Evolutionary conservation across 352 stramenopile genomes (phyloP).

Genomic region (Phytophthora lateralis): DNA sequence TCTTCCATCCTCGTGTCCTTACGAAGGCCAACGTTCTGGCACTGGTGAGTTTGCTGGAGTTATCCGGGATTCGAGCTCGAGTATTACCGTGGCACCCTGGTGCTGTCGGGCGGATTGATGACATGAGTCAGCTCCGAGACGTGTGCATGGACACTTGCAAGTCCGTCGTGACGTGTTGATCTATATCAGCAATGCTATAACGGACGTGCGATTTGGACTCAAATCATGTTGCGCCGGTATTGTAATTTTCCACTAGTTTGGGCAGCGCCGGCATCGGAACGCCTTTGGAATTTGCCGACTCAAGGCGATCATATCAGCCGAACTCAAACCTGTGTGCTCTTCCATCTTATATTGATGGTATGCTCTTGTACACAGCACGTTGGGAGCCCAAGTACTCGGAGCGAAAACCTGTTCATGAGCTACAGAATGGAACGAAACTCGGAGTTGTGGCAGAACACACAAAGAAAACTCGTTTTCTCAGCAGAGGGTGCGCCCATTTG

Average conservation of each 20-base stretch:
- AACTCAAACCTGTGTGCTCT: not conserved
- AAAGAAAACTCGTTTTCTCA: too few relatives aligned
- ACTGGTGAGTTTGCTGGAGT: constrained; percentile 1
- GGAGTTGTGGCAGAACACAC: too few relatives aligned
- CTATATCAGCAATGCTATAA: not conserved
- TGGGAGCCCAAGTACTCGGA: too few relatives aligned
- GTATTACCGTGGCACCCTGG: not conserved
- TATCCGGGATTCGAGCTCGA: not conserved
- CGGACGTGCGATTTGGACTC: not conserved
- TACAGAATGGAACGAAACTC: too few relatives aligned
- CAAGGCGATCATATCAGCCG: not conserved
- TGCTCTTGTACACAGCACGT: too few relatives aligned
- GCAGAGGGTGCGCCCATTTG: not conserved
- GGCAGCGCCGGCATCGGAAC: not conserved
- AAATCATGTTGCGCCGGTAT: not conserved
- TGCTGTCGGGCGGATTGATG: constrained; percentile 2
- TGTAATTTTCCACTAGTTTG: not conserved
- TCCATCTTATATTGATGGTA: too few relatives aligned
- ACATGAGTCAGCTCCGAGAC: constrained; percentile 1
- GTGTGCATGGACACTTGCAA: not conserved
- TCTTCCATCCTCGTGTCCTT: constrained; percentile 12
- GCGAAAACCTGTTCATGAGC: too few relatives aligned
- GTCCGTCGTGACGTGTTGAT: not conserved
- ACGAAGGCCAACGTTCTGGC: constrained; percentile 1
- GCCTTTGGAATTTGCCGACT: not conserved